These are phyloP conservation scores for Pyrus bretschneideri DNA, from an alignment of 306 rosid genomes.

Conservation along the genomic window DNA sequence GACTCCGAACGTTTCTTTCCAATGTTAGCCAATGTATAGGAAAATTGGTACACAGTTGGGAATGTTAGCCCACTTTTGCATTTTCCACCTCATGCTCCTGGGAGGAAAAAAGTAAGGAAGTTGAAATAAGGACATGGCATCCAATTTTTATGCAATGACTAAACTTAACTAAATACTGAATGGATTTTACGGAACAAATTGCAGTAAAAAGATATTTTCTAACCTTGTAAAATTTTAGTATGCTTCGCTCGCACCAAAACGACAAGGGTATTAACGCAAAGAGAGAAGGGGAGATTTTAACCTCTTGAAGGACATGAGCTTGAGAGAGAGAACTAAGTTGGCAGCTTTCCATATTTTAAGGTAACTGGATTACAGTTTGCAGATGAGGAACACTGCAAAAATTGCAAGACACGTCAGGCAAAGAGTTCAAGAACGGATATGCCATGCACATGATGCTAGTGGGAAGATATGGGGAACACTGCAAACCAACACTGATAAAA, in stretches of 20 bases:
- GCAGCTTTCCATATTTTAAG: conserved; percentile 72
- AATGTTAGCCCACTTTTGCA: conserved; percentile 11
- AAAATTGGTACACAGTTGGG: not conserved
- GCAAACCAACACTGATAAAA: no score
- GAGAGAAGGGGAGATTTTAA: conserved; percentile 14
- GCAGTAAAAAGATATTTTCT: not conserved
- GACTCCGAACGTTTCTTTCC: not conserved
- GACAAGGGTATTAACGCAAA: not conserved
- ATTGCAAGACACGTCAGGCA: conserved; percentile 12
- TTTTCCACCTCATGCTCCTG: conserved; percentile 39
- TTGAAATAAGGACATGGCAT: conserved; percentile 2
- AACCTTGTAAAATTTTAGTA: not conserved
- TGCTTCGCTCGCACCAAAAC: not conserved
- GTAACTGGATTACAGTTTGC: conserved; percentile 65
- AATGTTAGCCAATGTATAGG: not conserved
- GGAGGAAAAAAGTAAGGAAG: not conserved
- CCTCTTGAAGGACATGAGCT: conserved; percentile 44
- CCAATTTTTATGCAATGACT: not conserved
- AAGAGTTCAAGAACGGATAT: conserved; percentile 7
- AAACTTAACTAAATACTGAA: no score
- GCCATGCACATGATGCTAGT: not conserved
- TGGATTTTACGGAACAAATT: not conserved
- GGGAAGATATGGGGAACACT: not conserved
- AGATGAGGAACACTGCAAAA: conserved; percentile 74
- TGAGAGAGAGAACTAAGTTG: conserved; percentile 58